Conservation (phyloP, 1,284 basidiomycete species). For the Irpex rosettiformis region DNA sequence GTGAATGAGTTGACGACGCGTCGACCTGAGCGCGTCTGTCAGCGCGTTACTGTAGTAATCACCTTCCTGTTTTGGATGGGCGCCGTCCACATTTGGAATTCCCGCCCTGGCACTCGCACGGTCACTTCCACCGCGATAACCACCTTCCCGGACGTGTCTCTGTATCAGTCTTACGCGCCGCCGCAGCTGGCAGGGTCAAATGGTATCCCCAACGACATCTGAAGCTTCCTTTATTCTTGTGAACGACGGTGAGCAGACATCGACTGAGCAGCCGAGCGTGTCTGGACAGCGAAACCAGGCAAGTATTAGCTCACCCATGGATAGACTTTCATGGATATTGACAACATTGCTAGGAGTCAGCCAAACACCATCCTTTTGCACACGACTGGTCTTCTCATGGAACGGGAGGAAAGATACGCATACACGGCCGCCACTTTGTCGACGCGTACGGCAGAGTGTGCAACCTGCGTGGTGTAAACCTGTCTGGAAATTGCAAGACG, state of each 20-base stretch:
- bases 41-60: neutral
- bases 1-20: no score
- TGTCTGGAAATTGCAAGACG: constrained; percentile 82
- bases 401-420: constrained; percentile 54
- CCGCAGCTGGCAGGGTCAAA: neutral
- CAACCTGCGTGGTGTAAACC: constrained; percentile 75
- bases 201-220: constrained; percentile 9
- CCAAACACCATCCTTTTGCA: constrained; percentile 42
- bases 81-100: neutral
- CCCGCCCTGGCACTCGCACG: neutral
- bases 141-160: neutral
- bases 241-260: constrained; percentile 4
- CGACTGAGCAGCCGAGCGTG: neutral
- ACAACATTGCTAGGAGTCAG: neutral
- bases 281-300: neutral
- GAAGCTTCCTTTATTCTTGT: constrained; percentile 12
- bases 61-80: neutral
- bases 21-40: neutral
- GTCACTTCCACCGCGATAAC: neutral
- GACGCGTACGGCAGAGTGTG: constrained; percentile 78
- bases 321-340: no score
- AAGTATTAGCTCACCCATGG: neutral
- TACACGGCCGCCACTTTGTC: constrained; percentile 72
- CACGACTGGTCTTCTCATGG: constrained; percentile 67
- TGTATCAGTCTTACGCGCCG: neutral